Percentiles rank a stretch among this genome's conserved stretches.
These are phyloP conservation scores for Botryotinia calthae DNA, from an alignment of 2,329 filamentous ascomycete genomes.

Conservation along the genomic window DNA sequence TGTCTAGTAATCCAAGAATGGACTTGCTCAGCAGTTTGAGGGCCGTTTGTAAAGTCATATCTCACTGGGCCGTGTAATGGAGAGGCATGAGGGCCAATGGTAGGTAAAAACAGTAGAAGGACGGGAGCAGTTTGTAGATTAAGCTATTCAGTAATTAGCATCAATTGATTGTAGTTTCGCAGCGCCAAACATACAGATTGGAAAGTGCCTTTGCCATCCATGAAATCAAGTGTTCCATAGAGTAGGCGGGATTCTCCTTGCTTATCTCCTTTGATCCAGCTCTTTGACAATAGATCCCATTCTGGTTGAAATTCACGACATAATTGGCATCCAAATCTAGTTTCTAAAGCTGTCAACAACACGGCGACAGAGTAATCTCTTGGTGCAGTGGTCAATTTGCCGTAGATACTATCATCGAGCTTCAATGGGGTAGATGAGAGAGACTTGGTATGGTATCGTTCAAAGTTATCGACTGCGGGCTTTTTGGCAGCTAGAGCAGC, in stretches of 20 bases:
- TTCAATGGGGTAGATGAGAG: constrained; percentile 66
- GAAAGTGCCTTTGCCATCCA: constrained; percentile 79
- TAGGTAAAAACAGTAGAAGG: constrained; percentile 82
- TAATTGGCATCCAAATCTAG: constrained; percentile 78
- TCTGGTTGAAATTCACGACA: constrained; percentile 92
- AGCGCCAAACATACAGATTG: constrained; percentile 62
- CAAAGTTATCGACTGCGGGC: constrained; percentile 63
- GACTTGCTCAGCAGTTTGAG: constrained; percentile 72
- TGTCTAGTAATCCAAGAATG: constrained; percentile 77
- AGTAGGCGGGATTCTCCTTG: constrained; percentile 68
- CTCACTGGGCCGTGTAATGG: constrained; percentile 65
- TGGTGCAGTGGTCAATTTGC: constrained; percentile 69
- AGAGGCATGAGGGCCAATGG: constrained; percentile 74
- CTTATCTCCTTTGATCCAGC: constrained; percentile 85
- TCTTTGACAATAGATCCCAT: constrained; percentile 82
- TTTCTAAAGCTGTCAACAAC: constrained; percentile 81
- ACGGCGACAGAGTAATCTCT: constrained; percentile 82
- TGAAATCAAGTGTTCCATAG: constrained; percentile 85
- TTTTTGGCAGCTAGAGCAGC: constrained; percentile 61
- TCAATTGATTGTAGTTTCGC: neutral
- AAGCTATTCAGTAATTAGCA: constrained; percentile 55
- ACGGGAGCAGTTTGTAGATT: constrained; percentile 93
- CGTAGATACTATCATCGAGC: constrained; percentile 74
- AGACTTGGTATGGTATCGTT: constrained; percentile 66
- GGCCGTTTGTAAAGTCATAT: constrained; percentile 79